phyloP scores from a whole-genome alignment of 2,329 filamentous ascomycete genomes.

The Beauveria sp. region DNA sequence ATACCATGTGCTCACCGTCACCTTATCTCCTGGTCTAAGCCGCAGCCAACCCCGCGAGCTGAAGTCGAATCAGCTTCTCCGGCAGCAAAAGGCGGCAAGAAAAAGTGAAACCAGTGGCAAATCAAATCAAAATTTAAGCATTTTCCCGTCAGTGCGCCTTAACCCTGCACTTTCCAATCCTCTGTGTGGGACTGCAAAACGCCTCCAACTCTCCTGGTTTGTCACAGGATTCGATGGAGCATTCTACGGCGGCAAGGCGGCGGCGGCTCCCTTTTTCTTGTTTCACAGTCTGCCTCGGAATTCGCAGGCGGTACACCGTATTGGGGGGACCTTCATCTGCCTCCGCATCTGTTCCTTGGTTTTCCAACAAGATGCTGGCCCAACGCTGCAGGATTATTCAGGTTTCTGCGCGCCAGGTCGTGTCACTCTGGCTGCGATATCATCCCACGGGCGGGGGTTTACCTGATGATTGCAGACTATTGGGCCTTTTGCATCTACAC shows the following conservation, averaged over 20 bases:
- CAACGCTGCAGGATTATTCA: background rate
- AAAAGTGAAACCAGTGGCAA: background rate
- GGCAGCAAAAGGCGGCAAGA: background rate
- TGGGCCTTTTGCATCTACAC: conserved; percentile 8
- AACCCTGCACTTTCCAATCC: background rate
- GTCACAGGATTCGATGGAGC: background rate
- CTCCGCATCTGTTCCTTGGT: background rate
- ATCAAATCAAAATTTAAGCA: background rate
- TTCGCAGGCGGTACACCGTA: background rate
- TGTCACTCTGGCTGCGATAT: background rate
- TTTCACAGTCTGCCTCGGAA: background rate
- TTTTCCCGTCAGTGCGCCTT: background rate
- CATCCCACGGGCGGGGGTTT: conserved; percentile 1
- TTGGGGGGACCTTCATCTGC: no score
- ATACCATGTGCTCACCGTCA: no score
- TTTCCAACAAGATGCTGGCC: background rate
- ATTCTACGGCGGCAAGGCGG: background rate
- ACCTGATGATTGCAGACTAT: background rate
- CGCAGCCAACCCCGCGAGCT: background rate
- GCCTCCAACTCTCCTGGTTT: background rate
- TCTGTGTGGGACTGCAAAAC: background rate
- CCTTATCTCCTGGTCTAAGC: background rate
- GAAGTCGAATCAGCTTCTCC: background rate
- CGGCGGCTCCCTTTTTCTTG: background rate
- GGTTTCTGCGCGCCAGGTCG: background rate